Evolutionary conservation across 768 basidiomycete genomes (phyloP), one percentile per base, ranked within the genome.

Genomic region (Lentinula lateritia): DNA sequence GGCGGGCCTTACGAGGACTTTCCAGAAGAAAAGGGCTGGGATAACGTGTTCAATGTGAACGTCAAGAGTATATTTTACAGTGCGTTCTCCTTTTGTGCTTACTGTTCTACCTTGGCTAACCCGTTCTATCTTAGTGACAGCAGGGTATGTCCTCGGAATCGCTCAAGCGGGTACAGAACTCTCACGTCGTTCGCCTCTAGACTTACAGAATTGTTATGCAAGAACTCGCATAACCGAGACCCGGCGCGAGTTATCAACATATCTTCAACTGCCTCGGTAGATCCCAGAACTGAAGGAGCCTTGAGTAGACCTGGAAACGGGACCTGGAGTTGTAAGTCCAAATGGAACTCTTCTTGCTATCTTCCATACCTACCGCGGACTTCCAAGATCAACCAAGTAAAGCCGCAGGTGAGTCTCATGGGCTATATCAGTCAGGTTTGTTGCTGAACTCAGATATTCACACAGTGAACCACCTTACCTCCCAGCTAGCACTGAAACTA

Each of bases 21-120:
- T 63, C 90, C 91, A 0, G 92, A 93, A 72, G 85, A 85, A 65
- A 86, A 86, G 65, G 92, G 93, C 1, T 94, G 93, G 93, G 92
- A 94, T 65, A 86, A 88, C 39, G 78, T 94, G 42, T 82, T 93
- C 70, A 83, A 84, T 20, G 83, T 93, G 41, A 95, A 95, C 68
- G 91, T 95, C 56, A 95, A 94, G 76, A 85, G 86, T 62, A 78
- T 90, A 46, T 94, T 91, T 67, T 95, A 93, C 74, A 78, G 90
- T 92, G 63, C 62, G 87, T 71, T 18, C 32, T 42, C 59, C 18
- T 61, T 10, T 20, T 58, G 35, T 10, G 13, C 16, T 56, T 20
- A 15, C 16, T 42, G 58, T 52, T 20, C 32, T 35, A 41, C 36
- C 64, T n/a, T 36, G 52, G 7, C 61, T 53, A 34, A 55, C 18